These are phyloP conservation scores for Dendrobium nobile DNA, from an alignment of 106 monocot species.

Conservation along the genomic window DNA sequence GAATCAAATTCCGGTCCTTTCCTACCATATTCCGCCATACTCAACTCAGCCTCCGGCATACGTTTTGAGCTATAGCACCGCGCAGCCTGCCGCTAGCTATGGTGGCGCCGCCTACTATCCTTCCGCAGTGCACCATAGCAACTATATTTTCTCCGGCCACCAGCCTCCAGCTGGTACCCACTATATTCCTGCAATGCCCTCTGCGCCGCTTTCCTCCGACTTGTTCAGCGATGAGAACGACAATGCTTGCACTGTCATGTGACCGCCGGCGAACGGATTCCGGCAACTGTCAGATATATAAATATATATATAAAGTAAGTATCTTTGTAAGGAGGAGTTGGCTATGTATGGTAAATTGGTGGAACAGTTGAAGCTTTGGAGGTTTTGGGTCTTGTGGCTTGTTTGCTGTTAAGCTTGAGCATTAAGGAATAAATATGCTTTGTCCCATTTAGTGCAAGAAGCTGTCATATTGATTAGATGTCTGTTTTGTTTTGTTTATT, in stretches of 20 bases:
- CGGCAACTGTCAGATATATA: too few species aligned
- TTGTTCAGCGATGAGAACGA: slow-evolving; percentile 35
- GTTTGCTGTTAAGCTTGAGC: neutral
- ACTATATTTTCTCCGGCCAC: slow-evolving; percentile 8
- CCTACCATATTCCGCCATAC: slow-evolving; percentile 12
- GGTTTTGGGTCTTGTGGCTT: slow-evolving; percentile 1
- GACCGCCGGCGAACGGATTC: neutral
- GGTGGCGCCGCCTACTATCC: neutral
- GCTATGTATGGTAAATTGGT: too few species aligned
- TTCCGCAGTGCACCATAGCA: slow-evolving; percentile 9
- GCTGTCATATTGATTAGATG: neutral
- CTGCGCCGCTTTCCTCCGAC: slow-evolving; percentile 10
- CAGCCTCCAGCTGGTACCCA: neutral
- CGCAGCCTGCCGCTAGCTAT: slow-evolving; percentile 4
- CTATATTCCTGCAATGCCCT: slow-evolving; percentile 12
- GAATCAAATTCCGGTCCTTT: neutral
- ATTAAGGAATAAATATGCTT: neutral
- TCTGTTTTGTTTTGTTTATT: neutral
- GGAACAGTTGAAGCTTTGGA: neutral
- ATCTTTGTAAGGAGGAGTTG: too few species aligned
- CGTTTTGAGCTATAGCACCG: slow-evolving; percentile 14
- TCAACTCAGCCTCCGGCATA: slow-evolving; percentile 15
- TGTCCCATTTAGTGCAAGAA: neutral
- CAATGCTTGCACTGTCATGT: slow-evolving; percentile 32
- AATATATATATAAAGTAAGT: too few species aligned